phyloP scores from a whole-genome alignment of 495 filamentous ascomycete species.

The Neurospora intermedia region DNA sequence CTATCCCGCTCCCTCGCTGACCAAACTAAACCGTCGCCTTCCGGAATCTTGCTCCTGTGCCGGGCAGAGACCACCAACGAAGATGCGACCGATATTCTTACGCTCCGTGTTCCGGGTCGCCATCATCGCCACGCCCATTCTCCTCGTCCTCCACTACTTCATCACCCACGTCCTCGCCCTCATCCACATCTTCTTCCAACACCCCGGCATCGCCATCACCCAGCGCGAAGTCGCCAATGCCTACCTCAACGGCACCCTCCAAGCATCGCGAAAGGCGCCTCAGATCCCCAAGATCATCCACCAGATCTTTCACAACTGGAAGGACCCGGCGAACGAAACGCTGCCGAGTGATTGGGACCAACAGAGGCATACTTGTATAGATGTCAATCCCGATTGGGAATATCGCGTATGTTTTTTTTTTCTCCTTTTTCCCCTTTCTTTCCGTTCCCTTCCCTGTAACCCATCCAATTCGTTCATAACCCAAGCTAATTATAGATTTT shows the following conservation, averaged over 20 bases:
- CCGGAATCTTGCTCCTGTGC: neutral
- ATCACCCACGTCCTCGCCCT: constrained; percentile 14
- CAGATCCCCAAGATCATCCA: constrained; percentile 72
- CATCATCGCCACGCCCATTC: constrained; percentile 1
- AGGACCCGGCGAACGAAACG: constrained; percentile 32
- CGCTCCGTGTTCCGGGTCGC: constrained; percentile 8
- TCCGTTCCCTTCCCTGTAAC: too few relatives aligned
- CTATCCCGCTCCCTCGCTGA: neutral
- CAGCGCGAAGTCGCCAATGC: constrained; percentile 11
- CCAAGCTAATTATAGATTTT: neutral
- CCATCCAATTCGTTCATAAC: neutral
- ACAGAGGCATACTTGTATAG: constrained; percentile 63
- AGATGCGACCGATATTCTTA: neutral
- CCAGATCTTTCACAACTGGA: constrained; percentile 68
- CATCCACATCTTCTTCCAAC: constrained; percentile 17
- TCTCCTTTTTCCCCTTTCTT: neutral
- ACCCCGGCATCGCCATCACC: constrained; percentile 16
- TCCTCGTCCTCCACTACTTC: constrained; percentile 4
- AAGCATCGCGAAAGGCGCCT: neutral
- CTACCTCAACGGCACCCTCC: neutral
- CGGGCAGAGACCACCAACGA: neutral
- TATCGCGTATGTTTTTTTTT: constrained; percentile 51
- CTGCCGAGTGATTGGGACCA: constrained; percentile 66
- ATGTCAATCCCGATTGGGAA: constrained; percentile 68
- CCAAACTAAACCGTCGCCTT: neutral